Evolutionary conservation across 768 basidiomycete genomes (phyloP).

Genomic region (Gymnopilus junonius): DNA sequence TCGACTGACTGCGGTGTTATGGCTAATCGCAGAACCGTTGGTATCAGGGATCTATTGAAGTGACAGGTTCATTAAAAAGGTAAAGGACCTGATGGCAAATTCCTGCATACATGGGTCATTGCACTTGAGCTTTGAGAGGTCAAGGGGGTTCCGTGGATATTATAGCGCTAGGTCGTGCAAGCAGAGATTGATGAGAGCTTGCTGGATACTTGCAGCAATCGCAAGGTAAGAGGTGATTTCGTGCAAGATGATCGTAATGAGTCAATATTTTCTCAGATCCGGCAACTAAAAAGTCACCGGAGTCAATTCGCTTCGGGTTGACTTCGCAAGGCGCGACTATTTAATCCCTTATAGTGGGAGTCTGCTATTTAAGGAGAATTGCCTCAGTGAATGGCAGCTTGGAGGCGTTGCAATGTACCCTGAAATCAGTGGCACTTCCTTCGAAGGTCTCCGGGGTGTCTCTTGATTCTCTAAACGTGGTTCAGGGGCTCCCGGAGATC

Average conservation of each 20-base stretch:
- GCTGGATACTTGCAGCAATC: neutral
- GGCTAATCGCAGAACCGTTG: slow-evolving; percentile 9
- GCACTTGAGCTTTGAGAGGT: neutral
- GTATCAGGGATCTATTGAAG: slow-evolving; percentile 7
- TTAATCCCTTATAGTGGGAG: slow-evolving; percentile 3
- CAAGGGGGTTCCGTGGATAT: neutral
- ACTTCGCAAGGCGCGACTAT: neutral
- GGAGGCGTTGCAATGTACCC: neutral
- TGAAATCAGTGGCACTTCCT: neutral
- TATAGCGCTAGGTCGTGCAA: neutral
- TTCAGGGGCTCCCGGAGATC: no score
- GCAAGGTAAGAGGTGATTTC: neutral
- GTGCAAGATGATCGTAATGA: neutral
- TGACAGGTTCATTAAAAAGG: slow-evolving; percentile 5
- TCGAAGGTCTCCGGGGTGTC: neutral
- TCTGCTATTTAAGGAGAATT: neutral
- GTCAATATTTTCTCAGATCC: slow-evolving; percentile 8
- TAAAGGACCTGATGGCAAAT: neutral
- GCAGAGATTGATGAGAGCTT: neutral
- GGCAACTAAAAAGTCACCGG: slow-evolving; percentile 2
- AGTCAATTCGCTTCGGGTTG: neutral
- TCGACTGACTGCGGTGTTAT: slow-evolving; percentile 9
- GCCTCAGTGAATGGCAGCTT: neutral
- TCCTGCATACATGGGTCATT: neutral
- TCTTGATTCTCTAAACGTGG: neutral